phyloP scores from a whole-genome alignment of 1,139 yeast genomes.

The Scheffersomyces parashehatae region DNA sequence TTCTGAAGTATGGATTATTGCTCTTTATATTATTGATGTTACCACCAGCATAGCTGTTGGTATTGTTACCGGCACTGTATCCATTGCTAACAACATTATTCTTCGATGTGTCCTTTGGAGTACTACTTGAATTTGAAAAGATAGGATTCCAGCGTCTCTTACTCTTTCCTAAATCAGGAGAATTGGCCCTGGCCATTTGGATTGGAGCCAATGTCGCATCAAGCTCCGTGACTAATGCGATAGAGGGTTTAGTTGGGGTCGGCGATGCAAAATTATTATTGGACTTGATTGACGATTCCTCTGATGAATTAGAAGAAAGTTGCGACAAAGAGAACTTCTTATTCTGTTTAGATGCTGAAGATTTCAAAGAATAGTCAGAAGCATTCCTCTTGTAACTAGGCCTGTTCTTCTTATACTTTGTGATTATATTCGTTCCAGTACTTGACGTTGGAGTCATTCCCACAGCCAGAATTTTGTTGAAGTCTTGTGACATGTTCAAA shows the following conservation, averaged over 20 bases:
- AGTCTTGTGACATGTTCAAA: slow-evolving; percentile 29
- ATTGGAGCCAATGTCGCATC: slow-evolving; percentile 10
- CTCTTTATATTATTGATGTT: slow-evolving; percentile 2
- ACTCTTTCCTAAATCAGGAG: slow-evolving; percentile 21
- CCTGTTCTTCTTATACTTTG: slow-evolving; percentile 17
- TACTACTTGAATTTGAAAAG: background rate
- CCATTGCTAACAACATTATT: slow-evolving; percentile 3
- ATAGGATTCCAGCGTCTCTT: slow-evolving; percentile 15
- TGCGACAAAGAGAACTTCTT: slow-evolving; percentile 34
- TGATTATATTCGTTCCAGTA: slow-evolving; percentile 1
- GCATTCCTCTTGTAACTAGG: slow-evolving; percentile 39
- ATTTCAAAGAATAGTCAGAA: slow-evolving; percentile 40
- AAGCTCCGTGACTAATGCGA: slow-evolving; percentile 7
- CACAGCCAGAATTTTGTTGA: slow-evolving; percentile 4
- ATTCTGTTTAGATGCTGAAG: slow-evolving; percentile 29
- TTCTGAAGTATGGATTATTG: slow-evolving; percentile 17
- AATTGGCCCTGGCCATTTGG: slow-evolving; percentile 16
- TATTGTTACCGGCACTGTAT: too few species aligned
- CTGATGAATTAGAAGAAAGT: slow-evolving; percentile 42
- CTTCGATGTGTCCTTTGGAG: too few species aligned
- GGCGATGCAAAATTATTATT: slow-evolving; percentile 17
- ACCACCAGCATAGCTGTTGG: too few species aligned
- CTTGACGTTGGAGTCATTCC: slow-evolving; percentile 8
- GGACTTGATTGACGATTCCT: slow-evolving; percentile 27
- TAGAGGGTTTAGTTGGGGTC: slow-evolving; percentile 10